phyloP scores from a whole-genome alignment of 768 basidiomycete species.

The Trametes punicea region DNA sequence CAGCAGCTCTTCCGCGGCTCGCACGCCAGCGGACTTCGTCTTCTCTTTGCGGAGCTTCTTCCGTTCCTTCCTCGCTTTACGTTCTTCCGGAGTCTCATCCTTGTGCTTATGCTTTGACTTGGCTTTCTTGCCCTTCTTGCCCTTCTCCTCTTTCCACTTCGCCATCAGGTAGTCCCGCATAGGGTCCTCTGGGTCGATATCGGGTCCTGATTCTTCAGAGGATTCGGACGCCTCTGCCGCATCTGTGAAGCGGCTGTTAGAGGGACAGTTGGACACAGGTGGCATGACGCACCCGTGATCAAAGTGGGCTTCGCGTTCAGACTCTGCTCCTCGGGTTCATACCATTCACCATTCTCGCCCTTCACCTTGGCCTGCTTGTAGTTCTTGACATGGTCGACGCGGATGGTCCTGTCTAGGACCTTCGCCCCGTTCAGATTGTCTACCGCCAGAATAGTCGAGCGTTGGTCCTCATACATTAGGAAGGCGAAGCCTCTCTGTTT shows the following conservation, averaged over 20 bases:
- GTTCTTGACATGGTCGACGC: constrained; percentile 90
- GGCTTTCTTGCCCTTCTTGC: constrained; percentile 54
- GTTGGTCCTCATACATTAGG: constrained; percentile 98
- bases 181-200: constrained; percentile 94
- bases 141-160: constrained; percentile 70
- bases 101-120: constrained; percentile 68
- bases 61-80: constrained; percentile 66
- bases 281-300: constrained; percentile 42
- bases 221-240: constrained; percentile 59
- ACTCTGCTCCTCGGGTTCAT: constrained; percentile 80
- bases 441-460: constrained; percentile 92
- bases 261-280: constrained; percentile 29
- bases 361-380: constrained; percentile 85
- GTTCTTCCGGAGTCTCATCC: constrained; percentile 78
- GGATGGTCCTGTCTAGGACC: constrained; percentile 79
- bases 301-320: constrained; percentile 83
- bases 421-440: constrained; percentile 97
- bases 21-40: constrained; percentile 57
- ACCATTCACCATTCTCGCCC: constrained; percentile 80
- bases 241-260: constrained; percentile 32
- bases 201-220: constrained; percentile 57
- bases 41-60: constrained; percentile 65
- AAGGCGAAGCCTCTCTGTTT: constrained; percentile 92
- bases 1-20: constrained; percentile 66
- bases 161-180: constrained; percentile 91